These are phyloP conservation scores for Chrysoporthe puriensis DNA, from an alignment of 2,329 filamentous ascomycete species.

Conservation along the genomic window DNA sequence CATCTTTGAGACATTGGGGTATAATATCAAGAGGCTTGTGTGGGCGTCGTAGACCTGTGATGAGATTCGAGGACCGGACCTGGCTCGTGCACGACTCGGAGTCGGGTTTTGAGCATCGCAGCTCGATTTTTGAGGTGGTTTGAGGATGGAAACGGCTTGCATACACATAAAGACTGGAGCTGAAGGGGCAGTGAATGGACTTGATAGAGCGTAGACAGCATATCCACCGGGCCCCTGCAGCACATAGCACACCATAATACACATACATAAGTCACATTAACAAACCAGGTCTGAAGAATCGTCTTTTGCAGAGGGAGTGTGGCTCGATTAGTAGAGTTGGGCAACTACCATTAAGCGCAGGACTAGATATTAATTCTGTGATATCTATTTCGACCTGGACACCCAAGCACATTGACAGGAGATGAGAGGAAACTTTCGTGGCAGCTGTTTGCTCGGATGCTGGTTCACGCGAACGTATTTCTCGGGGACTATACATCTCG, in stretches of 20 bases:
- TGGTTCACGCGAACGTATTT: no score
- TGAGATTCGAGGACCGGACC: background rate
- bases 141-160: background rate
- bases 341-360: no score
- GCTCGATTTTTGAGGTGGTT: background rate
- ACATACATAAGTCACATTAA: background rate
- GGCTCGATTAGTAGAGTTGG: background rate
- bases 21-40: slow-evolving; percentile 91
- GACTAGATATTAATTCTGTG: no score
- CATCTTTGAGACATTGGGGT: slow-evolving; percentile 82
- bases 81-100: background rate
- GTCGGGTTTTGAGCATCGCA: background rate
- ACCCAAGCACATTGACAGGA: no score
- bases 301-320: background rate
- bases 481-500: no score
- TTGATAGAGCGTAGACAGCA: background rate
- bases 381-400: no score
- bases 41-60: slow-evolving; percentile 60
- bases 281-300: background rate
- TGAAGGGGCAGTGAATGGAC: background rate
- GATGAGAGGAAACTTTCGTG: no score
- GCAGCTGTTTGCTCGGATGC: no score
- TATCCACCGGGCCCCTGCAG: background rate
- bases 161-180: background rate
- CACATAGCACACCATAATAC: background rate